Percentiles rank a stretch among this genome's conserved stretches.
Conservation (phyloP, 257 asterid species). For the Penstemon davidsonii region DNA sequence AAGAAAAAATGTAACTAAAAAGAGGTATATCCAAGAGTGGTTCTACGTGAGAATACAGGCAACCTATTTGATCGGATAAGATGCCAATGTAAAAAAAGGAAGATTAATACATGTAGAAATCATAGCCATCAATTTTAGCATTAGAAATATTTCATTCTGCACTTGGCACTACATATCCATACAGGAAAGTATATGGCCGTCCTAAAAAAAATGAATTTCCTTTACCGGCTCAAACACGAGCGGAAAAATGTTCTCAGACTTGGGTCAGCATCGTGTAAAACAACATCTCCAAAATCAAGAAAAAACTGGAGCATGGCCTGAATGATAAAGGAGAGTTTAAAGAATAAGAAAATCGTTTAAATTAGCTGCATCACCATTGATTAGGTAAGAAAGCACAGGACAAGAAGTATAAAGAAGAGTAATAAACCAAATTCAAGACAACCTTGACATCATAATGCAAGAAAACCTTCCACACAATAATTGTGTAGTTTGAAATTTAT, state of each 20-base stretch:
- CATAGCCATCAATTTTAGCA: slow-evolving; percentile 4
- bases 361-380: slow-evolving; percentile 7
- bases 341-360: slow-evolving; percentile 15
- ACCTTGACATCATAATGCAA: slow-evolving; percentile 1
- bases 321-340: slow-evolving; percentile 24
- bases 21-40: slow-evolving; percentile 3
- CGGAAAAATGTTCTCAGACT: slow-evolving; percentile 75
- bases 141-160: neutral
- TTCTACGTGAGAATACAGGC: neutral
- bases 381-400: neutral
- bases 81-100: neutral
- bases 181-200: slow-evolving; percentile 5
- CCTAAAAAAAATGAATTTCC: slow-evolving; percentile 15
- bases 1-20: no score
- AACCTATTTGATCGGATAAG: slow-evolving; percentile 6
- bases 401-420: neutral
- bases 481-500: neutral
- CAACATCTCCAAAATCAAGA: slow-evolving; percentile 80
- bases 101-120: neutral
- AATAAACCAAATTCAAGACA: neutral
- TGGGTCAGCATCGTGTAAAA: slow-evolving; percentile 92
- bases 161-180: slow-evolving; percentile 11
- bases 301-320: slow-evolving; percentile 89
- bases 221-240: slow-evolving; percentile 88
- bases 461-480: neutral